A percentile compares a stretch with the other conserved stretches of the same genome.
phyloP scores from a whole-genome alignment of 139 green algal species.

The Parachlorella kessleri region DNA sequence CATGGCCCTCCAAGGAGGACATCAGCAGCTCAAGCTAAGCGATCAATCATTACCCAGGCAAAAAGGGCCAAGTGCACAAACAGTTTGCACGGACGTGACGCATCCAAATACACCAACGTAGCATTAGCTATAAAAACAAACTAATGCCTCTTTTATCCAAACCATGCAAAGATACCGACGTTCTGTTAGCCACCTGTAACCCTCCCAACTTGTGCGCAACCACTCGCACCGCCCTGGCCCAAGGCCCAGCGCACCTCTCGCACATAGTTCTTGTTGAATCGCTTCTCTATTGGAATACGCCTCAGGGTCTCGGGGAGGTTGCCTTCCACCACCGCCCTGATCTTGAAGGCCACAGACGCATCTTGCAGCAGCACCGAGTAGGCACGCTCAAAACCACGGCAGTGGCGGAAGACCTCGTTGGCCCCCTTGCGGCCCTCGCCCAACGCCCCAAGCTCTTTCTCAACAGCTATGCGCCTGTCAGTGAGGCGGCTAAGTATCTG shows the following conservation, averaged over 20 bases:
- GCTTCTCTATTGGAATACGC: conserved; percentile 77
- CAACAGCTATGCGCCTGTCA: conserved; percentile 62
- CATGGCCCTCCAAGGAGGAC: too few relatives aligned
- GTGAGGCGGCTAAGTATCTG: conserved; percentile 71
- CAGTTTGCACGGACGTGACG: too few relatives aligned
- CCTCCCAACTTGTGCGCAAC: too few relatives aligned
- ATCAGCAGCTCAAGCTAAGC: too few relatives aligned
- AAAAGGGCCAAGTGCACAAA: too few relatives aligned
- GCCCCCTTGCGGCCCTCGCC: conserved; percentile 67
- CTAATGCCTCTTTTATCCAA: too few relatives aligned
- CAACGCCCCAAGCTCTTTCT: conserved; percentile 78
- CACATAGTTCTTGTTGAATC: conserved; percentile 75
- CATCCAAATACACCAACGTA: too few relatives aligned
- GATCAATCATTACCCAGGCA: too few relatives aligned
- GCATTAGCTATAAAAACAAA: too few relatives aligned
- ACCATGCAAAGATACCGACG: too few relatives aligned
- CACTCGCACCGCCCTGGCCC: too few relatives aligned
- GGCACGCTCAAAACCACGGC: conserved; percentile 84
- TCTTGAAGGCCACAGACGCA: conserved; percentile 70
- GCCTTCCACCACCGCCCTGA: conserved; percentile 57
- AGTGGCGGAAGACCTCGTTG: conserved; percentile 88
- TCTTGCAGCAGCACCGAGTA: conserved; percentile 83
- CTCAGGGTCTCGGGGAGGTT: conserved; percentile 56
- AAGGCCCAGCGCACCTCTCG: conserved; percentile 25
- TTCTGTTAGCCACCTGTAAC: too few relatives aligned